Evolutionary conservation across 164 flowering plant species (phyloP), one percentile per base, ranked within the genome.

Genomic region (Aristolochia californica): DNA sequence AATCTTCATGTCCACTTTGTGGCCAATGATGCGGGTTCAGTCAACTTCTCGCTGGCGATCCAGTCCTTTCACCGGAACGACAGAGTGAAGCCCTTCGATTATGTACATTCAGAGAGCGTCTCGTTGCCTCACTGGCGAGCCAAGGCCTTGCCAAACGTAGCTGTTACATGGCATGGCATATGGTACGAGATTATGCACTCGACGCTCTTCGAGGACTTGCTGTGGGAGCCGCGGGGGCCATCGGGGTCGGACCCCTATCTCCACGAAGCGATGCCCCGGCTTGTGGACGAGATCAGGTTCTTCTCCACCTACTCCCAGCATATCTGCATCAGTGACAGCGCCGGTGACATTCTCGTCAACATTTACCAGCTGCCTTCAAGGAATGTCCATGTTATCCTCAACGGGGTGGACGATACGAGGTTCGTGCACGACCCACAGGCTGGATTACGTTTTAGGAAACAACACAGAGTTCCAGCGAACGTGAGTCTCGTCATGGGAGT

Each of bases 71-170:
- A 61, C 12, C 76, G 63, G 20, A 87, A 82, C 65, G 74, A 80
- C 54, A 48, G 43, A 25, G 55, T 45, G 0, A 57, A 63, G 23
- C 76, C 80, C 2, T 87, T 91, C 58, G 96, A 87, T 43, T 90
- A 82, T 20, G 77, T 91, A n/a, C 97, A 91, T 61, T 75, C 96
- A 0, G 97, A 87, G 58, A 91, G 97, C 64, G 94, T 91, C 9
- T 85, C 97, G 4, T 72, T 91, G 13, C 94, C 97, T 44, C 78
- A 80, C 43, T 81, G 83, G 81, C 48, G 77, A 14, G 96, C 95
- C 2, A 75, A 72, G 0, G 17, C 70, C 0, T 59, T 85, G 28
- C 64, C 83, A 0, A 84, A 88, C 50, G 82, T 91, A 1, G 96
- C 80, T 0, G 94, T 78, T 1, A 73, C 96, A 0, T 91, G 97